Base-by-base conservation (phyloP, 2,329 filamentous ascomycete genomes). In the Colletotrichum tropicicola region DNA sequence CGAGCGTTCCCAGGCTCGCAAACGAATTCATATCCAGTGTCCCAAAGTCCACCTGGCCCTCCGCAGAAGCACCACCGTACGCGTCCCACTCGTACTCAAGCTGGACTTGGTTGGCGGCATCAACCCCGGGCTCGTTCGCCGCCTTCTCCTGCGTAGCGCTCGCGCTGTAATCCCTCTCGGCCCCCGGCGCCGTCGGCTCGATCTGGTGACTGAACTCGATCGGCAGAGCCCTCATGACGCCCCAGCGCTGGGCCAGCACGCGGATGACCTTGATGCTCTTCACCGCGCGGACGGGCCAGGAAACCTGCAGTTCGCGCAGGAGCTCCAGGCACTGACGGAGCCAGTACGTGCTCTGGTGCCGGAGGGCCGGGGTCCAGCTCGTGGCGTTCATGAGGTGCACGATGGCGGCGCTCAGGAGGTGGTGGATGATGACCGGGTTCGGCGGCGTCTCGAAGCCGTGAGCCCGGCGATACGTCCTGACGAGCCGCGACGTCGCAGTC, bases 381-480 rank as follows among this genome's bases (percentile, higher is more conserved):
- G 65, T 68, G 0, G 67, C 60, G 8, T 68, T 68, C 67, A 68
- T 68, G 6, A 68, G 49, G 17, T 68, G 65, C 1, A 68, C 67
- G 43, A 68, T 67, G 8, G 51, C 60, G 9, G 65, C 67, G n/a
- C 65, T 68, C 10, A 68, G 65, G 19, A 68, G 67, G 21, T 68
- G 67, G 21, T 68, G 67, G 7, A 68, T 54, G 17, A 68, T 49
- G 27, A 68, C 56, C 0, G 67, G 65, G n/a, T 68, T 68, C 7
- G 67, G 41, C 9, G 65, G 47, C 7, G 21, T 54, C 35, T 49
- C 55, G 13, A 65, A 62, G 7, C 62, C 67, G 15, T 65, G 65
- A 7, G 51, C 56, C 2, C 66, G 56, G 27, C 60, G 59, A 17
- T 68, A 68, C 10, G 49, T 59, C 12, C 67, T 57, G 3, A 68